Percentiles rank a stretch among this genome's conserved stretches.
Evolutionary conservation across 441 rosid species (phyloP).

Genomic region (Viola pubescens): DNA sequence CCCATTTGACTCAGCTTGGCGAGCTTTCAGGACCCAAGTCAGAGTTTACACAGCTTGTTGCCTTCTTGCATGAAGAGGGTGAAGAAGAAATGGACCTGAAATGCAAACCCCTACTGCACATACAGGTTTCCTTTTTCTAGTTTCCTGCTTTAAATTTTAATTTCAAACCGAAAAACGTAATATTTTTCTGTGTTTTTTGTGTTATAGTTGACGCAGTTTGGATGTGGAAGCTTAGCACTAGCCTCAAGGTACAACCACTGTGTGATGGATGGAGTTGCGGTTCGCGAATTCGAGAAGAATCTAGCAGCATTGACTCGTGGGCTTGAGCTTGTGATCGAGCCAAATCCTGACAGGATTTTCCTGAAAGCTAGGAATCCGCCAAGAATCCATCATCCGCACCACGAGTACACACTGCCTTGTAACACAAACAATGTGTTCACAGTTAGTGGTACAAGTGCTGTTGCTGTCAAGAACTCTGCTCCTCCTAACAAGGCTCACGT

Average conservation of each 20-base stretch:
- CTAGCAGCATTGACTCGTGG: slow-evolving; percentile 18
- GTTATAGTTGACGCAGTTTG: slow-evolving; percentile 15
- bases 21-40: slow-evolving; percentile 19
- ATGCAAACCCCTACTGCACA: slow-evolving; percentile 10
- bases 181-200: background rate
- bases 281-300: slow-evolving; percentile 9
- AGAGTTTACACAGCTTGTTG: slow-evolving; percentile 8
- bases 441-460: background rate
- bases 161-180: background rate
- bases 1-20: slow-evolving; percentile 13
- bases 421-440: background rate
- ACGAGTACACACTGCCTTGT: slow-evolving; percentile 8
- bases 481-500: background rate
- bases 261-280: slow-evolving; percentile 19
- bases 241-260: slow-evolving; percentile 21
- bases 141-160: background rate
- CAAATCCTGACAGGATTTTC: slow-evolving; percentile 16
- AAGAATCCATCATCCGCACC: slow-evolving; percentile 13
- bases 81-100: slow-evolving; percentile 8
- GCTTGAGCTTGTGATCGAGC: background rate
- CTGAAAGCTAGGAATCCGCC: slow-evolving; percentile 19
- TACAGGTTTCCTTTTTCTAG: slow-evolving; percentile 13
- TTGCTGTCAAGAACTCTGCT: background rate
- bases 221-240: slow-evolving; percentile 23
- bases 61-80: slow-evolving; percentile 16